phyloP scores from a whole-genome alignment of 768 basidiomycete species.

The Tricholoma saponaceum region DNA sequence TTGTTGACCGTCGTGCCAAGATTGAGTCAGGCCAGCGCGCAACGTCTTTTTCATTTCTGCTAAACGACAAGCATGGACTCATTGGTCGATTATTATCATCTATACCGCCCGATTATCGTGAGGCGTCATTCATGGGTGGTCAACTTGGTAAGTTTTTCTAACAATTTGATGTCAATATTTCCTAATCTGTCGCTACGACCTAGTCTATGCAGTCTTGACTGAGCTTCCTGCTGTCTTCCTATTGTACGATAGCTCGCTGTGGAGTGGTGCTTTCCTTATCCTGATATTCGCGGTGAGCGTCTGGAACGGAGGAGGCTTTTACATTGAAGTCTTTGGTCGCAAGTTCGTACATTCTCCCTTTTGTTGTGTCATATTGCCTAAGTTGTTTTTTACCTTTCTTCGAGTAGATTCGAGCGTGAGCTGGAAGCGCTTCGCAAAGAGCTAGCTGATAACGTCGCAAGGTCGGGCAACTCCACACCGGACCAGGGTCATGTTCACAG shows the following conservation, averaged over 20 bases:
- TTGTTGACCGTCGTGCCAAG: constrained; percentile 84
- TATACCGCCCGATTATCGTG: constrained; percentile 59
- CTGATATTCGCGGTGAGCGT: constrained; percentile 81
- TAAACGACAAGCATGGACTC: constrained; percentile 82
- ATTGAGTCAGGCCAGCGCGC: constrained; percentile 89
- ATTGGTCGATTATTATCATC: constrained; percentile 71
- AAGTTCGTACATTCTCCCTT: constrained; percentile 56
- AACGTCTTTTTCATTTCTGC: constrained; percentile 84
- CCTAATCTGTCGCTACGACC: neutral
- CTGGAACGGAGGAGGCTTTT: constrained; percentile 96
- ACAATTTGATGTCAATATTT: constrained; percentile 1
- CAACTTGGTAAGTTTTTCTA: constrained; percentile 58
- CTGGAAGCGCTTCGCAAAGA: constrained; percentile 88
- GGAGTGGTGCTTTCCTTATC: constrained; percentile 76
- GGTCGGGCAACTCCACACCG: constrained; percentile 55
- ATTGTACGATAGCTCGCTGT: constrained; percentile 74
- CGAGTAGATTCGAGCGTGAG: constrained; percentile 82
- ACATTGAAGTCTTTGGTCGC: constrained; percentile 95
- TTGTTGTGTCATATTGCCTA: neutral
- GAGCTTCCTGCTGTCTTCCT: constrained; percentile 83
- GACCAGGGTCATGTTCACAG: constrained; percentile 10
- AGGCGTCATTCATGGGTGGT: constrained; percentile 75
- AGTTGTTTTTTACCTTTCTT: constrained; percentile 1
- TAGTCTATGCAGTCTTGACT: constrained; percentile 83
- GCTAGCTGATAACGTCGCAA: constrained; percentile 64